Percentiles rank a stretch among this genome's conserved stretches.
Conservation (phyloP, 2,329 filamentous ascomycete genomes). For the Fusarium torreyae region DNA sequence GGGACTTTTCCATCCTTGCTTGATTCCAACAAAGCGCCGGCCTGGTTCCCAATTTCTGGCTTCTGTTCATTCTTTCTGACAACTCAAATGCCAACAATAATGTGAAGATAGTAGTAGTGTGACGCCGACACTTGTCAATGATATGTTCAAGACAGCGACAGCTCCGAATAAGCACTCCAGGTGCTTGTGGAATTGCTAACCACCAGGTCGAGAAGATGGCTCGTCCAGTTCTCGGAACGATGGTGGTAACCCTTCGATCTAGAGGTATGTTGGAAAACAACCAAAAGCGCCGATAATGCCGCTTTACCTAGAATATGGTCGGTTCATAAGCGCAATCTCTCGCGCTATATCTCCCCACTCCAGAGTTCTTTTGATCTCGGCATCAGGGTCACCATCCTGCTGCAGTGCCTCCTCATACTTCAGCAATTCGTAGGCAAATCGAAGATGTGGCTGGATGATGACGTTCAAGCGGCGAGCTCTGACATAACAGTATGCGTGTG, state of each 20-base stretch:
- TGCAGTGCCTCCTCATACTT: conserved; percentile 92
- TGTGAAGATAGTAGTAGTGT: background rate
- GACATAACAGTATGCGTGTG: conserved; percentile 95
- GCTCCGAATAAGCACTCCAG: conserved; percentile 5
- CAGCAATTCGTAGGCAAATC: conserved; percentile 94
- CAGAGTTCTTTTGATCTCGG: conserved; percentile 77
- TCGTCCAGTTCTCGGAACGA: background rate
- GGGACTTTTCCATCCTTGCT: conserved; percentile 4
- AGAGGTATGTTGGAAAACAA: conserved; percentile 6
- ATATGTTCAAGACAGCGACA: background rate
- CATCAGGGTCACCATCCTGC: conserved; percentile 62
- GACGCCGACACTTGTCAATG: background rate
- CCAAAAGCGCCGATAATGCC: background rate
- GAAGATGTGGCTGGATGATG: conserved; percentile 96
- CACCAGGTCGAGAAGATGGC: background rate
- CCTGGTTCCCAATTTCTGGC: conserved; percentile 14
- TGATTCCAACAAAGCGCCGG: conserved; percentile 29
- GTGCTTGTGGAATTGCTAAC: background rate
- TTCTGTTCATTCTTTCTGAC: conserved; percentile 4
- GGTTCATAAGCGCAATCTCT: conserved; percentile 96
- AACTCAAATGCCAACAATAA: conserved; percentile 1
- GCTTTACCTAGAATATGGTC: conserved; percentile 82
- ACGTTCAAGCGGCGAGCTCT: conserved; percentile 93
- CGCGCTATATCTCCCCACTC: conserved; percentile 92
- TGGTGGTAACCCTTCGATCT: conserved; percentile 3